Base-by-base conservation (phyloP, 345 rosid species). In the Lepidium didymum region DNA sequence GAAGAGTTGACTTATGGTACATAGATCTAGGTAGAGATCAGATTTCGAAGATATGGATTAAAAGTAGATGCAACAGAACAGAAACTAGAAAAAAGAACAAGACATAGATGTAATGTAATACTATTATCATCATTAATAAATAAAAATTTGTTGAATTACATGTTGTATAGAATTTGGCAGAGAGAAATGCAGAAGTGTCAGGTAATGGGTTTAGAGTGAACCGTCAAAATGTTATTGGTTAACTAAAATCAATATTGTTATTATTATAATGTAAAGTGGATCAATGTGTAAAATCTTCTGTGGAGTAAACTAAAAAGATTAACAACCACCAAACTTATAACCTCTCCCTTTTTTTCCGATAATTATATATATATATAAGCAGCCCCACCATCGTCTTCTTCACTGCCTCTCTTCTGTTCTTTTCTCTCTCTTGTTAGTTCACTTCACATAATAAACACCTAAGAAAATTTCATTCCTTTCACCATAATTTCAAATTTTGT, bases 271-370 rank as follows among this genome's bases (percentile, higher is more conserved):
- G 35, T 51, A 59, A 73, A 66, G 72, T 67, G 68, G 62, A 67
- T 59, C 56, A 16, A 74, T 74, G 63, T 67, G 73, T 53, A 67
- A 67, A 67, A 59, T 25, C 5, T 52, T 42, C 42, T 54, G 59
- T 68, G 58, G 64, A 68, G 78, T 68, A 62, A 75, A 75, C 78
- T 56, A 68, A 68, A 75, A 67, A 68, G 74, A 75, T 56, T 56
- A 70, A 70, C 79, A 71, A 78, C 81, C 75, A 75, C 81, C 81
- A 72, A 72, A 69, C 73, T 72, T 79, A 50, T 79, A 75, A 76
- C 75, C 79, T 46, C 78, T 72, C 74, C 53, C 79, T 64, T 52
- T 70, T 34, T 50, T 19, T 50, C 2, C 19, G 57, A 35, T 44
- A 60, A 41, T 7, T 58, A 44, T 27, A 10, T 58, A 45, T 43